Percentiles rank a stretch among this genome's conserved stretches.
Evolutionary conservation across 257 asterid species (phyloP).

Genomic region (Solanum medicagineum): DNA sequence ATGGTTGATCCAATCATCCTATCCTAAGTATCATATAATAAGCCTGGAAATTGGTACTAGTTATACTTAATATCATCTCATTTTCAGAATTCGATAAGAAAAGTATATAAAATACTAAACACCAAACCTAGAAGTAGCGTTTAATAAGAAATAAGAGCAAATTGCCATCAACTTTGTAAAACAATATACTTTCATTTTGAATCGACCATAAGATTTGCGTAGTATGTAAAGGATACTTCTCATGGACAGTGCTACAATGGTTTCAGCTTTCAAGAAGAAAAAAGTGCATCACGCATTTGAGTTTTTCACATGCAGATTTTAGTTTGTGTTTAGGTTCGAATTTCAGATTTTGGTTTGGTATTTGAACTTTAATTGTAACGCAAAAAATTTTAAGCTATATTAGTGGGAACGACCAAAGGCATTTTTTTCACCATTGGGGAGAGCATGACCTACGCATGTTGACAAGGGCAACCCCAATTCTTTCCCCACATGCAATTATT

Average conservation of each 20-base stretch:
- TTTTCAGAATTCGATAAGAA: neutral
- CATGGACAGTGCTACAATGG: too few relatives aligned
- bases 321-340: too few relatives aligned
- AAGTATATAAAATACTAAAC: neutral
- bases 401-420: neutral
- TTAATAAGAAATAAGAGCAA: neutral
- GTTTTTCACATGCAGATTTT: too few relatives aligned
- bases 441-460: neutral
- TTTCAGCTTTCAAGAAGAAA: too few relatives aligned
- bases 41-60: neutral
- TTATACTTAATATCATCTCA: neutral
- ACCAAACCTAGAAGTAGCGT: neutral
- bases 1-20: neutral
- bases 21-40: neutral
- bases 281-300: too few relatives aligned
- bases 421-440: neutral
- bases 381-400: neutral
- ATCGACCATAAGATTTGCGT: too few relatives aligned
- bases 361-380: too few relatives aligned
- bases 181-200: too few relatives aligned
- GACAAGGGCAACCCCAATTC: neutral
- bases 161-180: neutral
- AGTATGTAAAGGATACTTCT: too few relatives aligned
- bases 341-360: too few relatives aligned
- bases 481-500: too few relatives aligned